These are phyloP conservation scores for Camelina hispida DNA, from an alignment of 345 rosid genomes.

Conservation along the genomic window DNA sequence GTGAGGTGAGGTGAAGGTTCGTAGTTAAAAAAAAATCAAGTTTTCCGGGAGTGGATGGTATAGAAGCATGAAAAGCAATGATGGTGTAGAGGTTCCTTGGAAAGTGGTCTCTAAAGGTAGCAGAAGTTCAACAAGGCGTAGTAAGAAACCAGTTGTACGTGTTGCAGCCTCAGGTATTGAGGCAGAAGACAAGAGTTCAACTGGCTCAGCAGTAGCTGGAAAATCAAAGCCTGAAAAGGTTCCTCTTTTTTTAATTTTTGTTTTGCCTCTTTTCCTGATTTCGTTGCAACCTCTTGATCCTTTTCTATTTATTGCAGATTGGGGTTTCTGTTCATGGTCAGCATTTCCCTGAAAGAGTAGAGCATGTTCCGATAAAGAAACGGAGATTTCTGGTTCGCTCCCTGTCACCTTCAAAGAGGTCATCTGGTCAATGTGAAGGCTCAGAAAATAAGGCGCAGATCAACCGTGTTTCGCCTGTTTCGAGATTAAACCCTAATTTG, in stretches of 20 bases:
- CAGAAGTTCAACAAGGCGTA: conserved; percentile 59
- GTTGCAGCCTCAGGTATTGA: conserved; percentile 33
- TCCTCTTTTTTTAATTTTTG: neutral
- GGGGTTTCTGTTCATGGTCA: conserved; percentile 61
- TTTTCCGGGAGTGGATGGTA: conserved; percentile 40
- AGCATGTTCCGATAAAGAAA: conserved; percentile 64
- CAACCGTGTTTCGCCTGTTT: conserved; percentile 22
- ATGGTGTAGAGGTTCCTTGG: conserved; percentile 62
- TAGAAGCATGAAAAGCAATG: conserved; percentile 54
- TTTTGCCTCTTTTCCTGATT: neutral
- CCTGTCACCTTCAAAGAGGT: conserved; percentile 44
- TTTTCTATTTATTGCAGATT: conserved; percentile 46
- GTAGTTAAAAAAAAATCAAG: neutral
- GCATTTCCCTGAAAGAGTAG: conserved; percentile 54
- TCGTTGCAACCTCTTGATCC: neutral
- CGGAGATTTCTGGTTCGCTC: conserved; percentile 51
- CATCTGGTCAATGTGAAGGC: conserved; percentile 33
- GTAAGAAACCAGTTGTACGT: conserved; percentile 44
- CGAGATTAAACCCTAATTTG: conserved; percentile 25
- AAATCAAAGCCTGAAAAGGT: conserved; percentile 68
- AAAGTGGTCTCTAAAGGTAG: conserved; percentile 58
- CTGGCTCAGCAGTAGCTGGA: conserved; percentile 23
- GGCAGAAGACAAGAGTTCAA: conserved; percentile 34
- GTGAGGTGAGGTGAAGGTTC: conserved; percentile 26
- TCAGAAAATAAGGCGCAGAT: conserved; percentile 24